Percentiles rank a stretch among this genome's conserved stretches.
Conservation (phyloP, 352 stramenopile genomes). For the Phytophthora lateralis region DNA sequence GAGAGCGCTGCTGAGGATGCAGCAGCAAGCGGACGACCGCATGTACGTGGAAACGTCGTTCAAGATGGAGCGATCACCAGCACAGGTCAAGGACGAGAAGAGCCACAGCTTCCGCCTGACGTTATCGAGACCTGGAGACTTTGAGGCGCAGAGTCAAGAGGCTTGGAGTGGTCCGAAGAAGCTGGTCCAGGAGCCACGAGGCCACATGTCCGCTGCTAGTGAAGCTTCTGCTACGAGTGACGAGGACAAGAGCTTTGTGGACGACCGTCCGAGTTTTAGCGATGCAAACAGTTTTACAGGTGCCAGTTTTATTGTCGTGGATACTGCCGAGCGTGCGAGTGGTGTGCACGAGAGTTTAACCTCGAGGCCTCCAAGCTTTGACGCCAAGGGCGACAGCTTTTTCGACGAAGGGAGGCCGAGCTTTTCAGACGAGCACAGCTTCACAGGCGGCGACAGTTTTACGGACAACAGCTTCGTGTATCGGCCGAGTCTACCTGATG, state of each 20-base stretch:
- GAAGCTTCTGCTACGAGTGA: background rate
- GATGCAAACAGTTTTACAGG: slow-evolving; percentile 12
- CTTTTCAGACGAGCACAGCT: slow-evolving; percentile 35
- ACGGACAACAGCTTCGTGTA: slow-evolving; percentile 35
- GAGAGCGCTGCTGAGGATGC: slow-evolving; percentile 42
- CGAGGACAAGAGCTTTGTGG: slow-evolving; percentile 2
- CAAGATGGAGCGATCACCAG: slow-evolving; percentile 25
- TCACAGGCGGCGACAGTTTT: slow-evolving; percentile 27
- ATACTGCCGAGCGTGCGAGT: background rate
- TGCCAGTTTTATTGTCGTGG: background rate
- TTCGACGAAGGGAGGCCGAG: slow-evolving; percentile 22
- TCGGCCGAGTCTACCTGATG: slow-evolving; percentile 23
- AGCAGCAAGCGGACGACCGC: slow-evolving; percentile 58
- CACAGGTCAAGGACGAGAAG: background rate
- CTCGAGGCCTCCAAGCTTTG: slow-evolving; percentile 30
- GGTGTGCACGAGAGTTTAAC: slow-evolving; percentile 16
- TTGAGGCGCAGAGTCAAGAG: slow-evolving; percentile 1
- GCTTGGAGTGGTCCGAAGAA: slow-evolving; percentile 10
- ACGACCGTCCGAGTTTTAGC: slow-evolving; percentile 5
- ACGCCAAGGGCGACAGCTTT: slow-evolving; percentile 22
- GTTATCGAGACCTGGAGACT: slow-evolving; percentile 14
- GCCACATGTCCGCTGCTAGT: background rate
- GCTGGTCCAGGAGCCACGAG: slow-evolving; percentile 9
- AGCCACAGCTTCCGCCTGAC: slow-evolving; percentile 27
- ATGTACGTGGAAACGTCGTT: slow-evolving; percentile 43